Evolutionary conservation across 345 rosid species (phyloP), one percentile per base, ranked within the genome.

Genomic region (Pelargonium nanum): DNA sequence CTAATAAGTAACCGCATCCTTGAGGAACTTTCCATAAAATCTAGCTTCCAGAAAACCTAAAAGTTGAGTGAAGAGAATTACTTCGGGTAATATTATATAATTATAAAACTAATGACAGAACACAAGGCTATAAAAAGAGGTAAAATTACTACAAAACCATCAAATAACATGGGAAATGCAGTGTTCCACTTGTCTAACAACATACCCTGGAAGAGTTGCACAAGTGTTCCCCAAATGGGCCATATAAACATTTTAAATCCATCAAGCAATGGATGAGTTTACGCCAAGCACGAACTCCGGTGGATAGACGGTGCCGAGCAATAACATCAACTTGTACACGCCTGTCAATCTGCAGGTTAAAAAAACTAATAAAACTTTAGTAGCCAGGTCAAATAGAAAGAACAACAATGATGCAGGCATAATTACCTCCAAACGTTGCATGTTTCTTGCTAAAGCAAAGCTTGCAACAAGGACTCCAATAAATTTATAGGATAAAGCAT

Each of bases 401-500:
- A 66, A 62, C 8, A 51, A 45, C 64, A 53, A 54, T 69, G 57
- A 63, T 40, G 62, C 58, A 55, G 59, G 67, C 56, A 72, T 55
- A 55, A 80, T 61, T 70, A 93, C 99, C 99, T 90, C 99, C 58
- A 83, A 84, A 72, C 99, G 85, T 78, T 90, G 97, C 82, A 94
- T 84, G 71, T 90, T 94, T 75, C 99, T 83, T 62, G 99, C 97
- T 61, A 88, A 82, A 70, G 99, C 99, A 84, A 94, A 94, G 75
- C 96, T 94, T 72, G 97, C 95, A 73, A 94, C 97, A 68, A 94
- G 92, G 65, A 88, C 87, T 51, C 96, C 99, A 59, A 94, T 78
- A 72, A 78, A 90, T 74, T 94, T 94, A 69, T 94, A 94, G 67
- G 97, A 90, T 59, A 88, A 62, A 63, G 96, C 95, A 72, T 90